Evolutionary conservation across 2,329 filamentous ascomycete species (phyloP), one percentile per base, ranked within the genome.

Genomic region (Trichoderma simmonsii): DNA sequence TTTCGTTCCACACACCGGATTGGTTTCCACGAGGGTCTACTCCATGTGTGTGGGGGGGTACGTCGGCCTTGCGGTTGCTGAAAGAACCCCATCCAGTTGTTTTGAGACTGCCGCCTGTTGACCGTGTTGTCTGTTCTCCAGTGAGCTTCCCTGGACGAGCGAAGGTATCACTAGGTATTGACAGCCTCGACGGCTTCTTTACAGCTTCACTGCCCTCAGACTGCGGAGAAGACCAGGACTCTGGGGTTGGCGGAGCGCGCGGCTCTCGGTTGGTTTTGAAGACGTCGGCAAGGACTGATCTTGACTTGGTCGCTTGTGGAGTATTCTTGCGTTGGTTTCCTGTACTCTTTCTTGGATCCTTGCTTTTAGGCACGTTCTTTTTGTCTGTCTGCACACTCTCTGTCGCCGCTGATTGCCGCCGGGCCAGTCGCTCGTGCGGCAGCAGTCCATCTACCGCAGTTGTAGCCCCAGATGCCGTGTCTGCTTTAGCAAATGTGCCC

Each of bases 381-480:
- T 59, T 66, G 24, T 59, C 57, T n/a, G 30, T n/a, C 21, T 61
- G 69, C 60, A 24, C 54, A 36, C 28, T 39, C 15, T 34, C 36
- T 7, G 61, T 67, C 9, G 75, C 54, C 26, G 76, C 73, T 65
- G 78, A 76, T 63, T 75, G 78, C 65, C 77, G 69, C 11, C 81
- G 80, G 43, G 82, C 82, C 48, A 79, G 78, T n/a, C 75, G 63
- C 70, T 84, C 82, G 60, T 84, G 82, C 3, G 82, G 82, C 6
- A 84, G 78, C 48, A 84, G 75, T 2, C 75, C 76, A 36, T 76
- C 75, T 4, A 69, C 59, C 3, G 65, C 56, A n/a, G 70, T 24
- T 14, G 59, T 39, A 71, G 57, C 32, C 61, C 61, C 7, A 21
- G 26, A 62, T 18, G 73, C 61, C 26, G 56, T 69, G 24, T 39